Percentiles rank a stretch among this genome's conserved stretches.
phyloP scores from a whole-genome alignment of 2,329 filamentous ascomycete species.

The Fusarium illudens region DNA sequence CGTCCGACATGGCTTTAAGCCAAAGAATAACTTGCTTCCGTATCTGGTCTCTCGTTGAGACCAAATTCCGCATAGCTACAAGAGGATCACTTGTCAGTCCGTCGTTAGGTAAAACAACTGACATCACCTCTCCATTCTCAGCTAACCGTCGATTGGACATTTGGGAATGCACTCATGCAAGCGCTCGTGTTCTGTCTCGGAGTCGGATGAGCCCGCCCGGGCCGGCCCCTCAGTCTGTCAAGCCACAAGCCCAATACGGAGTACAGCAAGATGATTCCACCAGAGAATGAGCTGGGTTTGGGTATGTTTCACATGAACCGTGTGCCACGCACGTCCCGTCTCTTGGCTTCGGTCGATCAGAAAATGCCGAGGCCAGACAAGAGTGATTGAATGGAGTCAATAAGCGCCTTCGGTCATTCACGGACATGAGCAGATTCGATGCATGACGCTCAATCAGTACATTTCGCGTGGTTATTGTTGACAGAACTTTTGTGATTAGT shows the following conservation, averaged over 20 bases:
- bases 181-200: background rate
- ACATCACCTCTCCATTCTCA: background rate
- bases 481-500: background rate
- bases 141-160: background rate
- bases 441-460: background rate
- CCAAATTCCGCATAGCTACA: background rate
- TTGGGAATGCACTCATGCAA: background rate
- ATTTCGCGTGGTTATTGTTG: background rate
- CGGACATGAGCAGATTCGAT: background rate
- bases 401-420: background rate
- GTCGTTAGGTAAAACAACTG: background rate
- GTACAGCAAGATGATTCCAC: background rate
- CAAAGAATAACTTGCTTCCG: background rate
- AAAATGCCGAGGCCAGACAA: background rate
- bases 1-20: background rate
- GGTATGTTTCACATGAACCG: background rate
- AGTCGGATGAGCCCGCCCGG: background rate
- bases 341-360: conserved; percentile 8
- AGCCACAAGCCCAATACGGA: background rate
- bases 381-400: background rate
- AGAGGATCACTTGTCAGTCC: background rate
- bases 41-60: background rate
- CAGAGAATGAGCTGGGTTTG: background rate
- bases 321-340: conserved; percentile 5
- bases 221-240: background rate